Base-by-base conservation (phyloP, 768 basidiomycete genomes). In the Gloeopeniophorella convolvens region DNA sequence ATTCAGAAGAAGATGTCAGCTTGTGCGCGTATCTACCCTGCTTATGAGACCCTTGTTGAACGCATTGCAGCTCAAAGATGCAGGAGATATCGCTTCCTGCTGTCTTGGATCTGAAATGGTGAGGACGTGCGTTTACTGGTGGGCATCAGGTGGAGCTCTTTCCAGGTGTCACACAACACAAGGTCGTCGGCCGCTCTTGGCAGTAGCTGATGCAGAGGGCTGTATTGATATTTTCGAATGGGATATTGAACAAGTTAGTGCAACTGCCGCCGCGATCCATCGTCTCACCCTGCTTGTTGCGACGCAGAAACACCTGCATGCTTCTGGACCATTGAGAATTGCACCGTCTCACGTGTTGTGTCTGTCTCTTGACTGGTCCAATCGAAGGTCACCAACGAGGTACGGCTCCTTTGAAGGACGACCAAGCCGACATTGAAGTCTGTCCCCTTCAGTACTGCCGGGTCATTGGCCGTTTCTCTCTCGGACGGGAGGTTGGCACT, bases 61-160 rank as follows among this genome's bases (percentile, higher is more conserved):
- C 16, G n/a, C 5, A 9, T 1, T 3, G n/a, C 36, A 58, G 84
- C 49, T 66, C 68, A 4, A 76, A 83, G 59, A 62, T 85, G 2
- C 85, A 95, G 58, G 68, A 82, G 13, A 72, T 90, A 28, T 70
- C 82, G 46, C 66, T 87, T 15, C 83, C 92, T 2, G 96, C 92
- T 7, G 77, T 99, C 24, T 75, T 86, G 21, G 96, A 99, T 65
- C 82, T 92, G 78, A 97, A 97, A 75, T 99, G 96, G 96, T 93
- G 61, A 58, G 13, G 16, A 3, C 4, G 26, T 21, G 13, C 6
- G 9, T 16, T 26, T 39, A 11, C 11, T 44, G 31, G 12, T n/a
- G 27, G 18, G 16, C 13, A 31, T 18, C 43, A 42, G 5, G 35
- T 42, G 47, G 41, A 21, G 34, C 21, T 33, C 23, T 46, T 28